Evolutionary conservation across 176 grass and related monocot genomes (phyloP).

Genomic region (Thinopyrum elongatum): DNA sequence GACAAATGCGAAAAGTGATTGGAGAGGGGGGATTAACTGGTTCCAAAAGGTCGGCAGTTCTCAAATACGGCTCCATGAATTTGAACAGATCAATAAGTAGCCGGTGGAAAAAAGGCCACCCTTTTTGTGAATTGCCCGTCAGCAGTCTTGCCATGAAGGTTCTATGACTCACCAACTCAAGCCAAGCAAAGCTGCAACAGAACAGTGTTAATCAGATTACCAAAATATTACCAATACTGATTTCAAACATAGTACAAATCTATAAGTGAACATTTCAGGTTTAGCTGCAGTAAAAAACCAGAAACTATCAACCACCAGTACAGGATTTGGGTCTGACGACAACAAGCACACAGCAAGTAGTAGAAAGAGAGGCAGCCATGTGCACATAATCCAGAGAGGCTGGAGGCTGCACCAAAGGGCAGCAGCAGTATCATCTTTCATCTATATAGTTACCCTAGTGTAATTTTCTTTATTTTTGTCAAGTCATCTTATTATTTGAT

Average conservation of each 20-base stretch:
- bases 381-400: background rate
- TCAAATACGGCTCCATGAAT: slow-evolving; percentile 90
- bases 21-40: slow-evolving; percentile 43
- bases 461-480: background rate
- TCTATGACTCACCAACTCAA: slow-evolving; percentile 77
- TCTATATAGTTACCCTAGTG: background rate
- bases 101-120: slow-evolving; percentile 76
- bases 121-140: slow-evolving; percentile 58
- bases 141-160: slow-evolving; percentile 73
- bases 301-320: background rate
- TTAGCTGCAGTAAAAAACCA: background rate
- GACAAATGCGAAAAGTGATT: background rate
- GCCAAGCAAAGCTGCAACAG: slow-evolving; percentile 73
- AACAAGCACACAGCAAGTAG: background rate
- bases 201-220: slow-evolving; percentile 21
- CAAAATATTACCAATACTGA: background rate
- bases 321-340: too few species aligned
- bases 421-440: background rate
- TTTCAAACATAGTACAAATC: slow-evolving; percentile 1
- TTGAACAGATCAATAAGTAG: slow-evolving; percentile 87
- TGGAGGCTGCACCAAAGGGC: background rate
- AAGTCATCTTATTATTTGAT: background rate
- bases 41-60: slow-evolving; percentile 67
- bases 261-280: slow-evolving; percentile 10
- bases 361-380: background rate